A percentile compares a stretch with the other conserved stretches of the same genome.
Conservation (phyloP, 1,284 basidiomycete genomes). For the Ganoderma boninense region DNA sequence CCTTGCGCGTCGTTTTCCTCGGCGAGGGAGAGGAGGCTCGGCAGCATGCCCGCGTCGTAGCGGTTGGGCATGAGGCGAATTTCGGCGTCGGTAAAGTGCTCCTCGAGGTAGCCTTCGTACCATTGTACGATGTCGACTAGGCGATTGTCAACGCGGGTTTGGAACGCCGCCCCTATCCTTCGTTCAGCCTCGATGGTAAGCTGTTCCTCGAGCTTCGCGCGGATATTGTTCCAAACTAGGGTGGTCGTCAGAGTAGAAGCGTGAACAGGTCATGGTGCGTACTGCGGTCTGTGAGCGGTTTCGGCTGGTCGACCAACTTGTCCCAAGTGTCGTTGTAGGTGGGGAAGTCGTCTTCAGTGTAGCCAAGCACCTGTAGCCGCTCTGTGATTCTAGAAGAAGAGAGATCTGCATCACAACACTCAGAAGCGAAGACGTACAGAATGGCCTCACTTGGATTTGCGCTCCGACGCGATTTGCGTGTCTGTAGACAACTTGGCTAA, state of each 20-base stretch:
- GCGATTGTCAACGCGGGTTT: neutral
- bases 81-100: neutral
- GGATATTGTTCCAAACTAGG: conserved; percentile 21
- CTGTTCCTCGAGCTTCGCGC: conserved; percentile 17
- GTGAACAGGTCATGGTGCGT: neutral
- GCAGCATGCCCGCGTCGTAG: conserved; percentile 8
- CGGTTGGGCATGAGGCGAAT: conserved; percentile 14
- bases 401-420: neutral
- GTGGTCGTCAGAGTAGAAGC: no score
- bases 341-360: conserved; percentile 18
- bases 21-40: conserved; percentile 14
- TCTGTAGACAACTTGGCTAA: neutral
- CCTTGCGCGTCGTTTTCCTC: conserved; percentile 10
- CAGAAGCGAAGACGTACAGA: no score
- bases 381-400: conserved; percentile 6
- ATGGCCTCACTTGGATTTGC: neutral
- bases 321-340: neutral
- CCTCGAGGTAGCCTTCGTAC: conserved; percentile 4
- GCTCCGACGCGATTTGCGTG: neutral
- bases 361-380: conserved; percentile 13
- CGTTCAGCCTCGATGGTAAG: conserved; percentile 2
- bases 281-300: conserved; percentile 18
- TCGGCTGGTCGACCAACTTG: neutral
- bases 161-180: neutral
- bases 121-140: neutral